Evolutionary conservation across 371 early-diverging fungal species (phyloP).

Genomic region (Astathelohania contejeani): DNA sequence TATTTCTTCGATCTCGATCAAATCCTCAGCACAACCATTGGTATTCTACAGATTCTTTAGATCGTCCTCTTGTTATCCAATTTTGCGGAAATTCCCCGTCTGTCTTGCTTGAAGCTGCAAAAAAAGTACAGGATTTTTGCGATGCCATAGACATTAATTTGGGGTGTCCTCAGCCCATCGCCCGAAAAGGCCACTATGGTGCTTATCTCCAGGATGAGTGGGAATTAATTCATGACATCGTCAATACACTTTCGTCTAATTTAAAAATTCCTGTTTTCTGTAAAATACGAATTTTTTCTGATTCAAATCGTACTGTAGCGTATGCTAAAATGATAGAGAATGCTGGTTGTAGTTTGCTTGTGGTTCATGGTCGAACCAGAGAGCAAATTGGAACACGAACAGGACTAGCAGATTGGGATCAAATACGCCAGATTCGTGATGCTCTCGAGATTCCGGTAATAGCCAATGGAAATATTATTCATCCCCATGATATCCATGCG

Average conservation of each 20-base stretch:
- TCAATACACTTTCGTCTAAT: slow-evolving; percentile 59
- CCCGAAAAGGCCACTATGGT: slow-evolving; percentile 77
- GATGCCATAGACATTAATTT: slow-evolving; percentile 90
- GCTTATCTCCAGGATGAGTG: slow-evolving; percentile 69
- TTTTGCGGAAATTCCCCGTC: slow-evolving; percentile 92
- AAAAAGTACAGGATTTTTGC: slow-evolving; percentile 55
- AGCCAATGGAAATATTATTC: slow-evolving; percentile 88
- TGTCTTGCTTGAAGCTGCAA: slow-evolving; percentile 63
- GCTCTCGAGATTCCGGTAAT: slow-evolving; percentile 69
- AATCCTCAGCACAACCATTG: slow-evolving; percentile 28
- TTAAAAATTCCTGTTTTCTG: slow-evolving; percentile 81
- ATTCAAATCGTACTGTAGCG: slow-evolving; percentile 68
- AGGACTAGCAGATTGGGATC: slow-evolving; percentile 86
- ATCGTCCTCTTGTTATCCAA: slow-evolving; percentile 77
- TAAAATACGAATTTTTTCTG: slow-evolving; percentile 82
- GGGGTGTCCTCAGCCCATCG: slow-evolving; percentile 91
- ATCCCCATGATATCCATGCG: slow-evolving; percentile 64
- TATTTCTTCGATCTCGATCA: slow-evolving; percentile 57
- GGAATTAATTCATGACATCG: slow-evolving; percentile 62
- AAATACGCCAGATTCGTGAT: slow-evolving; percentile 71
- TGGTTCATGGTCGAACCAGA: slow-evolving; percentile 81
- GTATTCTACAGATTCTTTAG: slow-evolving; percentile 60
- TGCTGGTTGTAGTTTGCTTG: slow-evolving; percentile 65
- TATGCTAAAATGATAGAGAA: slow-evolving; percentile 88
- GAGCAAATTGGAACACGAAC: slow-evolving; percentile 87